Evolutionary conservation across 208 protist species (phyloP), one percentile per base, ranked within the genome.

Genomic region (Crithidia sp.): DNA sequence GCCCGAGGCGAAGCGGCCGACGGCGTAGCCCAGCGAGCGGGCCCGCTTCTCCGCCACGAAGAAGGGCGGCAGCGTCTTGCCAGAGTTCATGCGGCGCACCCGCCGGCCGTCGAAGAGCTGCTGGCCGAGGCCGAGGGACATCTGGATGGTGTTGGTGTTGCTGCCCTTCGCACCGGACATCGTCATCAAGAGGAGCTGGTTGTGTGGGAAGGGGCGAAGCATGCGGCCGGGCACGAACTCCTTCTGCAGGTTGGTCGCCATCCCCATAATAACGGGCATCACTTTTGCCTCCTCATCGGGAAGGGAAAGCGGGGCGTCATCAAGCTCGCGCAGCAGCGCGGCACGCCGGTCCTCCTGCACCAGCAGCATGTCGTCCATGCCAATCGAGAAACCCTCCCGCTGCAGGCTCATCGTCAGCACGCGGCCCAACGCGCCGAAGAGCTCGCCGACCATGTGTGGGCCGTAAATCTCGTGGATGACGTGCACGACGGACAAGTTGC

Each of bases 121-220:
- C 88, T 99, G 98, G 37, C 98, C 98, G 43, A 98, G 83, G 2
- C 90, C 85, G 7, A 98, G 93, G 6, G 96, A 88, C 86, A 99
- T 99, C 82, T 99, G 99, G 12, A 98, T 98, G 8, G 97, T 86
- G 83, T 99, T 99, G n/a, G 99, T 98, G 69, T 94, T 95, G 63
- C 91, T 98, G 67, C 99, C 99, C 82, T 99, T 99, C n/a, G 99
- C 99, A 78, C 99, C 99, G 16, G 98, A 98, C 49, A 92, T 81
- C 43, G 98, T 99, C 98, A 99, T 99, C 53, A 99, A 76, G 5
- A 98, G 87, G 59, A 99, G 93, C 80, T 98, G 95, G 86, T 99
- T 99, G 0, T 81, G 47, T 12, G 99, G 99, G 79, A 99, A 99
- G 6, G 87, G 84, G 43, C 95, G 92, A 19, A 90, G 60, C 89